Conservation (phyloP, 805 yeast genomes). For the Monosporozyma siamensis region DNA sequence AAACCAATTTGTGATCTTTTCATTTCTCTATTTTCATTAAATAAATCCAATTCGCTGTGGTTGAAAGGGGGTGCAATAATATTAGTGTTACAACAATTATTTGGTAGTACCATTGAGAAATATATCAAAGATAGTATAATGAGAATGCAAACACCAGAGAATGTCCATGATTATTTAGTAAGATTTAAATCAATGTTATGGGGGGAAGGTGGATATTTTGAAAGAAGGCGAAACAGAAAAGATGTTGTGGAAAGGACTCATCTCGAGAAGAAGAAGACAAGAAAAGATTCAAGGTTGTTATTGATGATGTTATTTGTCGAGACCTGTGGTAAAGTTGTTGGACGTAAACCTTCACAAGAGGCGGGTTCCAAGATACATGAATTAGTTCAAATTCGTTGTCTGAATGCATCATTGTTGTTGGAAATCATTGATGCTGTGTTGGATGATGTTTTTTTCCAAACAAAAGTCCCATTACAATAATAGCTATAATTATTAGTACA, state of each 20-base stretch:
- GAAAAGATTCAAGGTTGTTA: constrained; percentile 49
- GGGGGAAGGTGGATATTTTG: constrained; percentile 48
- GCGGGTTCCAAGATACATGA: constrained; percentile 56
- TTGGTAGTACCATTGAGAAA: constrained; percentile 83
- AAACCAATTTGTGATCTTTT: constrained; percentile 76
- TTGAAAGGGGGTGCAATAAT: constrained; percentile 76
- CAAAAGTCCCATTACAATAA: neutral
- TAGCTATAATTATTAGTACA: too few relatives aligned
- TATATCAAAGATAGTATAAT: constrained; percentile 37
- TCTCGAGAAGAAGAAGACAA: constrained; percentile 43
- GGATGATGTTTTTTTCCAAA: constrained; percentile 24
- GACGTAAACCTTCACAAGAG: constrained; percentile 48
- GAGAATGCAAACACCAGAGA: constrained; percentile 29
- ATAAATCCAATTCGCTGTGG: constrained; percentile 56
- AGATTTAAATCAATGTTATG: constrained; percentile 31
- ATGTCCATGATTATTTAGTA: constrained; percentile 35
- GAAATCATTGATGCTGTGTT: constrained; percentile 50
- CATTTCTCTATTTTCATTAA: constrained; percentile 57
- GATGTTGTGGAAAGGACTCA: constrained; percentile 32
- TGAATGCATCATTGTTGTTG: constrained; percentile 57
- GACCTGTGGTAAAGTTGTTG: constrained; percentile 64
- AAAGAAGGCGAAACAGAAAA: constrained; percentile 28
- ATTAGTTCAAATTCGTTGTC: constrained; percentile 62
- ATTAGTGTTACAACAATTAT: constrained; percentile 70
- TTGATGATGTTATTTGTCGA: constrained; percentile 53